Base-by-base conservation (phyloP, 2,329 filamentous ascomycete genomes). In the Fusarium dlaminii region DNA sequence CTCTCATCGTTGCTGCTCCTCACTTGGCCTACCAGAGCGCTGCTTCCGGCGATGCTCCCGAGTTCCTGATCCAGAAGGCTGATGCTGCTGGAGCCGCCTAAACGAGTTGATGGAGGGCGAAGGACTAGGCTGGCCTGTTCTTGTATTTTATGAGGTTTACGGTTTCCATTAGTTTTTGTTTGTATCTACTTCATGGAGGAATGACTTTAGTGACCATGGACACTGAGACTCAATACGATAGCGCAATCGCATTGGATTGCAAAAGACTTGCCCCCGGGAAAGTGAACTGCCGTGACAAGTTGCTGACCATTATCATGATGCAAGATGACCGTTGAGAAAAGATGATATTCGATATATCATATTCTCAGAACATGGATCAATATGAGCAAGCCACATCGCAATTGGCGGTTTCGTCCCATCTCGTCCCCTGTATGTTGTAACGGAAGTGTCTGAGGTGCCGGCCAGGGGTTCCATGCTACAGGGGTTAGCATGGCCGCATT, bases 1-100 rank as follows among this genome's bases (percentile, higher is more conserved):
- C 80, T 3, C 77, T 85, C 24, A 71, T 81, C 39, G 57, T 74
- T 5, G 68, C 68, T 20, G 64, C 48, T 10, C 60, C 72, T 27
- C 72, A 74, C 12, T 17, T 75, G 40, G 46, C 67, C 24, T 75
- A 75, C 40, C 65, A 70, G 39, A 39, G 46, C 4, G 62, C 24
- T 34, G 72, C 72, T 42, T 15, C 55, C 5, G n/a, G 48, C 5
- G 42, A 14, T 2, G 72, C 72, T 20, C 72, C 72, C 5, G 40
- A 57, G 37, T 75, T 75, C 61, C 24, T 75, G 14, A 75, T 75
- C 20, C 34, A 75, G 62, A 72, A 57, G 46, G 69, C 67, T 29
- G 69, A 62, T 13, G 72, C 72, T 27, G 66, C 61, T n/a, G 30
- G 59, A 20, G 52, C 32, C 4, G 51, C 59, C 9, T 66, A 43